A percentile compares a stretch with the other conserved stretches of the same genome.
phyloP scores from a whole-genome alignment of 768 basidiomycete species.

The Trametes punicea region DNA sequence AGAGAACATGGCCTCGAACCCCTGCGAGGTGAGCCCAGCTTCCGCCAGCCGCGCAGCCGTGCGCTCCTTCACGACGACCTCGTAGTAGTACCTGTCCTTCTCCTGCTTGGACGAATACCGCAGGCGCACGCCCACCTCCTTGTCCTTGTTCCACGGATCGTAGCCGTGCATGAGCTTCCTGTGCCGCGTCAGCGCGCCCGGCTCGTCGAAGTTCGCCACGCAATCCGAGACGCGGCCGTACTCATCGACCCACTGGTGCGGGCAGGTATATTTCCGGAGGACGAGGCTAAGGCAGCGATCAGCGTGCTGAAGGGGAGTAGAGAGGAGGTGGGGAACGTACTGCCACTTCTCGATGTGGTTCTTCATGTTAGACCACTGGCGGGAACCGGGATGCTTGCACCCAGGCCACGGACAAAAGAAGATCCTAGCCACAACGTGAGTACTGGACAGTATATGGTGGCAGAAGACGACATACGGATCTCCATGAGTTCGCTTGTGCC shows the following conservation, averaged over 20 bases:
- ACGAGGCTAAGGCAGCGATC: not conserved
- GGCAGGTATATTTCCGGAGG: not conserved
- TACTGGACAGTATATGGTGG: not conserved
- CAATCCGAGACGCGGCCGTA: not conserved
- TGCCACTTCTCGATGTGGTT: not conserved
- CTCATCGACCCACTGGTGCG: not conserved
- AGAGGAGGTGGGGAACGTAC: not conserved
- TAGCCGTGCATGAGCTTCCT: not conserved
- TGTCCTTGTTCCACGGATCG: not conserved
- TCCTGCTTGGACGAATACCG: not conserved
- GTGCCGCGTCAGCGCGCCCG: not conserved
- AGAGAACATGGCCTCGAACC: not conserved
- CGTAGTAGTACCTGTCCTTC: not conserved
- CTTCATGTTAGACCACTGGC: not conserved
- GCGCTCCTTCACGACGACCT: not conserved
- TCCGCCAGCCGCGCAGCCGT: not conserved
- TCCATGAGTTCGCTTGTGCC: not conserved
- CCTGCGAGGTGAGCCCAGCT: not conserved
- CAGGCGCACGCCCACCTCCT: not conserved
- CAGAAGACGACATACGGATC: not conserved
- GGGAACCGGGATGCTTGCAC: not conserved
- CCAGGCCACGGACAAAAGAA: not conserved
- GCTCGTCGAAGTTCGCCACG: not conserved
- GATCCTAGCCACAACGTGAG: not conserved
- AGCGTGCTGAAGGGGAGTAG: not conserved